Percentiles rank a stretch among this genome's conserved stretches.
Evolutionary conservation across 257 asterid species (phyloP).

Genomic region (Parsonsia alboflavescens): DNA sequence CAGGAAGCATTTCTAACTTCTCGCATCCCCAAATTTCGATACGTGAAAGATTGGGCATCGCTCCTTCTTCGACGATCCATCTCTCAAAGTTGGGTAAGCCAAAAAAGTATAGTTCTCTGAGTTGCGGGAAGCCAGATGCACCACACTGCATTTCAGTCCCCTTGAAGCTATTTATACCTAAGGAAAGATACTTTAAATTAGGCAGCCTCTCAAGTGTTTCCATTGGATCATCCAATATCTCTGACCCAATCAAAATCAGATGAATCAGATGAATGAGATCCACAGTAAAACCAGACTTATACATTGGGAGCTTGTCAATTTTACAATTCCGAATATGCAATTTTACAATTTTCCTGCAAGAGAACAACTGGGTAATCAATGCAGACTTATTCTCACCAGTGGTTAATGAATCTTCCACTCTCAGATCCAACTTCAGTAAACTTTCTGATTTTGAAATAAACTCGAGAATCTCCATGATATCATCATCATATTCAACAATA

Average conservation of each 20-base stretch:
- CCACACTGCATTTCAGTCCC: neutral
- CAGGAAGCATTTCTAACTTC: neutral
- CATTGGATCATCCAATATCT: slow-evolving; percentile 18
- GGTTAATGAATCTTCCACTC: slow-evolving; percentile 27
- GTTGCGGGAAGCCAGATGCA: neutral
- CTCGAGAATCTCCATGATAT: neutral
- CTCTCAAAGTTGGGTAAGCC: neutral
- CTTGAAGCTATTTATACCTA: neutral
- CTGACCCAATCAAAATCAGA: slow-evolving; percentile 30
- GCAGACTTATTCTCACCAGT: neutral
- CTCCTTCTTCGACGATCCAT: neutral
- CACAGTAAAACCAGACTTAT: slow-evolving; percentile 32
- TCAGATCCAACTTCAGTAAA: slow-evolving; percentile 41
- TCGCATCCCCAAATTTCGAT: fast-evolving
- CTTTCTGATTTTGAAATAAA: slow-evolving; percentile 23
- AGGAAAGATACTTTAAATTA: neutral
- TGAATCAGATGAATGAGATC: slow-evolving; percentile 27
- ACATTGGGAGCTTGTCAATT: neutral
- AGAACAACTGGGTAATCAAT: neutral
- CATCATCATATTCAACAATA: neutral
- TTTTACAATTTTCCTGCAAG: neutral
- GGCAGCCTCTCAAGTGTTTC: neutral
- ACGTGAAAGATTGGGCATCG: neutral
- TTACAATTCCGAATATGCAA: fast-evolving
- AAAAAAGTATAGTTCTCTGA: neutral